Percentiles rank a stretch among this genome's conserved stretches.
phyloP scores from a whole-genome alignment of 805 yeast genomes.

The Ogataea chonburiensis region DNA sequence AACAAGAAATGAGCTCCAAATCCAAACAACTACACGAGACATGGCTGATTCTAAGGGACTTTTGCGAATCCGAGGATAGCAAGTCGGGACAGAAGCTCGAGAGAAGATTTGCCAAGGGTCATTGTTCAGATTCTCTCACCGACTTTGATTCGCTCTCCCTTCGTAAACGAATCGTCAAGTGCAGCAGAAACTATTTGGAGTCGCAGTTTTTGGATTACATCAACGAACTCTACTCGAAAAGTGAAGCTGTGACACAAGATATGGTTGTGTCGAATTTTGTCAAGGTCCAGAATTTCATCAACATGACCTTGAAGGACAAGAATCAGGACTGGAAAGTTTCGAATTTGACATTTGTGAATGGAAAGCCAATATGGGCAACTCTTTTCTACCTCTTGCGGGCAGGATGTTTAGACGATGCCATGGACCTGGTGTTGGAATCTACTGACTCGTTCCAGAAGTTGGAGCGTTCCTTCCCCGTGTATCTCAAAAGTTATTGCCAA shows the following conservation, averaged over 20 bases:
- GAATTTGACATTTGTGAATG: constrained; percentile 68
- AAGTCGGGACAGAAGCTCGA: constrained; percentile 30
- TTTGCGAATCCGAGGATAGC: constrained; percentile 40
- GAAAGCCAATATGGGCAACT: constrained; percentile 92
- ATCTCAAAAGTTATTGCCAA: constrained; percentile 67
- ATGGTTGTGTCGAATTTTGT: constrained; percentile 53
- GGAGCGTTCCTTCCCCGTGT: constrained; percentile 80
- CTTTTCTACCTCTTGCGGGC: constrained; percentile 81
- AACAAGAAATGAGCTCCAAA: constrained; percentile 56
- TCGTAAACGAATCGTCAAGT: constrained; percentile 47
- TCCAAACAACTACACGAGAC: constrained; percentile 72
- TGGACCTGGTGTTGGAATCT: constrained; percentile 61
- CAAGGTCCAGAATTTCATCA: constrained; percentile 64
- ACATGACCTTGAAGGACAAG: constrained; percentile 43
- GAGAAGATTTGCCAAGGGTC: constrained; percentile 34
- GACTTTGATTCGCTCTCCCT: constrained; percentile 36
- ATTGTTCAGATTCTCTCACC: constrained; percentile 25
- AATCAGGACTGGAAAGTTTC: constrained; percentile 46
- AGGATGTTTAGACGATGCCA: constrained; percentile 78
- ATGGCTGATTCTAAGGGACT: constrained; percentile 62
- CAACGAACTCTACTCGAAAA: constrained; percentile 57
- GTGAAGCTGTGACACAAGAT: constrained; percentile 25
- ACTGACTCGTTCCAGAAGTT: constrained; percentile 75
- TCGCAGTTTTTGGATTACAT: constrained; percentile 74
- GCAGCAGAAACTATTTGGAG: constrained; percentile 64